Evolutionary conservation across 2,329 filamentous ascomycete genomes (phyloP), one percentile per base, ranked within the genome.

Genomic region (Lasiodiplodia theobromae): DNA sequence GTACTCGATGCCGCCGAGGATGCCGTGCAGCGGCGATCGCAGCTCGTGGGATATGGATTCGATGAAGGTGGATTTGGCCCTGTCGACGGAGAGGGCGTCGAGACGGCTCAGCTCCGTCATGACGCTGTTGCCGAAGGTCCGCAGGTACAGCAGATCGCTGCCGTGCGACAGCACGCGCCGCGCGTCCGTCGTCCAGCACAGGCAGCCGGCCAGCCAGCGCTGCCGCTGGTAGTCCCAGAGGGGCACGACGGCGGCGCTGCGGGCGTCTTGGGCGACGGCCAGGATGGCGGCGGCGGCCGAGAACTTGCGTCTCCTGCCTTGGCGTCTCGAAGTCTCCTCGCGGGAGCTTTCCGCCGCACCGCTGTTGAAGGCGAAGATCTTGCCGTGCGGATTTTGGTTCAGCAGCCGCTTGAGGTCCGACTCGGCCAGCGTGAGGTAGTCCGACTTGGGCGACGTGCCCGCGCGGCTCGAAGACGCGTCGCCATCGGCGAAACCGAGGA

Each of bases 1-100:
- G 16, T 63, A 68, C 25, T 68, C 66, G 2, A 66, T 12, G 2
- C 62, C 51, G n/a, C 58, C 67, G 10, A 67, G n/a, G 12, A 56
- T 67, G 2, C 54, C 63, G 18, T 56, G 63, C 1, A 67, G 38
- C 14, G 49, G 68, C 5, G 49, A 58, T 8, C 51, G 63, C 11
- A 53, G 28, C 67, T 82, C 81, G 67, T 82, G 81, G 0, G 76
- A 79, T 34, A 82, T 80, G 7, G 79, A 80, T 28, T 77, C 77
- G 38, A 83, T 76, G 66, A 82, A 81, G 16, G 79, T 40, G 0
- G 47, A 44, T 23, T 65, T 65, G 0, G 34, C 62, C n/a, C 31
- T 21, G 16, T 65, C 62, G 7, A 54, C 31, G 4, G 62, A n/a
- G 3, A 37, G 1, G 3, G 62, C 47, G 2, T 65, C 62, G 16